Evolutionary conservation across 805 yeast species (phyloP).

Genomic region (Yamadazyma takamatsuzukensis): DNA sequence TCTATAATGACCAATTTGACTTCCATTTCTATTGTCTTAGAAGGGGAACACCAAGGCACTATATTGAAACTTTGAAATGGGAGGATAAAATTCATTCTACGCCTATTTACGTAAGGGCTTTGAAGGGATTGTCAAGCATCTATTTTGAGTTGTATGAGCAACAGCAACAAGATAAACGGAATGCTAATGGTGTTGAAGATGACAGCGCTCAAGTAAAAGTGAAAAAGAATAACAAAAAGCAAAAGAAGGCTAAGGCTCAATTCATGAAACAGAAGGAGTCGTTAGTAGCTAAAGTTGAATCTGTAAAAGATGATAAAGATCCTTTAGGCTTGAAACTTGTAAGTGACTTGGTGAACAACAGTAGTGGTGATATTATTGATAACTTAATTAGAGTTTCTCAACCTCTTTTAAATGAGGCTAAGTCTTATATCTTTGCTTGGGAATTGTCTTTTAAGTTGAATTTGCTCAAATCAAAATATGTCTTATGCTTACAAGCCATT

Average conservation of each 20-base stretch:
- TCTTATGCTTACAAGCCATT: constrained; percentile 43
- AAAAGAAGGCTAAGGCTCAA: constrained; percentile 53
- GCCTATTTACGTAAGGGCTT: constrained; percentile 69
- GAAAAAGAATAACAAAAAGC: constrained; percentile 41
- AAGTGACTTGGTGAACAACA: constrained; percentile 19
- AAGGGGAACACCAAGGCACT: constrained; percentile 85
- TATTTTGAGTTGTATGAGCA: constrained; percentile 43
- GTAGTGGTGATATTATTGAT: constrained; percentile 38
- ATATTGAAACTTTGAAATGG: constrained; percentile 76
- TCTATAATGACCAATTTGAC: constrained; percentile 82
- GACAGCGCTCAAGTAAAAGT: constrained; percentile 13
- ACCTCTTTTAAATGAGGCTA: constrained; percentile 42
- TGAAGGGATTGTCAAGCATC: constrained; percentile 58
- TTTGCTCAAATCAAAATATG: constrained; percentile 41
- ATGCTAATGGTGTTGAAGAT: constrained; percentile 13
- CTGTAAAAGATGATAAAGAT: constrained; percentile 52
- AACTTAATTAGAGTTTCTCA: constrained; percentile 39
- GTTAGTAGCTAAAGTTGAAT: constrained; percentile 44
- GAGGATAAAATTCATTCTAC: constrained; percentile 68
- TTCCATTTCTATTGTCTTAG: constrained; percentile 92
- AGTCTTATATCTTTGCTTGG: constrained; percentile 36
- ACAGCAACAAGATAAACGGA: constrained; percentile 11
- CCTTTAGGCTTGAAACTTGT: constrained; percentile 51
- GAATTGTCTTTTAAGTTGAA: constrained; percentile 39
- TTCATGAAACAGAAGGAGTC: constrained; percentile 50